Conservation (phyloP, 176 grass and related monocot genomes). For the Bonia amplexicaulis region DNA sequence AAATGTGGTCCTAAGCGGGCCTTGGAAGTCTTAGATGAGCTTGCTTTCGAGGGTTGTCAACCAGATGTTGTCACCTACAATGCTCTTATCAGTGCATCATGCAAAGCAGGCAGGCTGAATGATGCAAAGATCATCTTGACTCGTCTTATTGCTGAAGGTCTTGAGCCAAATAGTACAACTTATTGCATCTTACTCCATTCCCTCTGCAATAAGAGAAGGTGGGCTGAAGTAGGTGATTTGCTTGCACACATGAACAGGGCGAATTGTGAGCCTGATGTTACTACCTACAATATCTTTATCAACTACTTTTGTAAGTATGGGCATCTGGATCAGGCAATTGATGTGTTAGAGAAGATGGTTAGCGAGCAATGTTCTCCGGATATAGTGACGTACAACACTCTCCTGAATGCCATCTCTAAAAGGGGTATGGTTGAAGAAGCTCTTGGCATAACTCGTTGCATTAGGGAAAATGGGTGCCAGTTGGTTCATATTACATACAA, state of each 20-base stretch:
- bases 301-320: slow-evolving; percentile 65
- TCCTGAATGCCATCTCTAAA: slow-evolving; percentile 61
- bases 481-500: slow-evolving; percentile 66
- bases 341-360: slow-evolving; percentile 62
- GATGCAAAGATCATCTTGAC: slow-evolving; percentile 41
- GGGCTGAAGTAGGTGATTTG: slow-evolving; percentile 56
- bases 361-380: slow-evolving; percentile 52
- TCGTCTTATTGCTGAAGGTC: slow-evolving; percentile 45
- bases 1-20: slow-evolving; percentile 44
- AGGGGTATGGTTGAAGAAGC: slow-evolving; percentile 59
- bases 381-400: slow-evolving; percentile 79
- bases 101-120: slow-evolving; percentile 52
- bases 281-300: slow-evolving; percentile 77
- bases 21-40: slow-evolving; percentile 55
- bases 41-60: slow-evolving; percentile 53
- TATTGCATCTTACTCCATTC: slow-evolving; percentile 69
- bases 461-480: slow-evolving; percentile 51
- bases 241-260: slow-evolving; percentile 46
- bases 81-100: slow-evolving; percentile 57
- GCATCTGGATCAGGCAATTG: slow-evolving; percentile 58
- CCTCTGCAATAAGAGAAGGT: slow-evolving; percentile 51
- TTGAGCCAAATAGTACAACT: slow-evolving; percentile 58
- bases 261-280: slow-evolving; percentile 53
- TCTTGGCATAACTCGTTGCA: slow-evolving; percentile 45
- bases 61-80: slow-evolving; percentile 66